phyloP scores from a whole-genome alignment of 306 rosid genomes.

The Cicer arietinum region DNA sequence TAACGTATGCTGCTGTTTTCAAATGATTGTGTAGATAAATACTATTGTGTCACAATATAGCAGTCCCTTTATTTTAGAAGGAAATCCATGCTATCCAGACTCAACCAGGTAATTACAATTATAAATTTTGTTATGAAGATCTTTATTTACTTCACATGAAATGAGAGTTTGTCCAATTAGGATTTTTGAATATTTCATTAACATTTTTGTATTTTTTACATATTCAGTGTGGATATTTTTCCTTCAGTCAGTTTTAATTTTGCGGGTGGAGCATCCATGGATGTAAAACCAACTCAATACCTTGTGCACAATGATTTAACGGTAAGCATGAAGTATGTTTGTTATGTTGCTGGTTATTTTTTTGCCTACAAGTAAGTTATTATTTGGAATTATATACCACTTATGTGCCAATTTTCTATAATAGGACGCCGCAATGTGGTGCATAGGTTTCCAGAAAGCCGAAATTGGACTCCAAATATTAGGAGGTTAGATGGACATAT shows the following conservation, averaged over 20 bases:
- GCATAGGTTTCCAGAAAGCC: constrained; percentile 77
- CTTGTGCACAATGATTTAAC: constrained; percentile 61
- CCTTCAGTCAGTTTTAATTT: constrained; percentile 86
- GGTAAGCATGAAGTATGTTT: constrained; percentile 54
- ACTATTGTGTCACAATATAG: constrained; percentile 67
- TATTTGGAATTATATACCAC: constrained; percentile 37
- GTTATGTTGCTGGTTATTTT: constrained; percentile 17
- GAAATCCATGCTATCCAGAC: constrained; percentile 82
- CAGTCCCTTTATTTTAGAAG: constrained; percentile 65
- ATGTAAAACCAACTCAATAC: constrained; percentile 88
- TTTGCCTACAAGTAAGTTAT: constrained; percentile 25
- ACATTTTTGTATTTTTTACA: constrained; percentile 39
- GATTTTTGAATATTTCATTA: constrained; percentile 42
- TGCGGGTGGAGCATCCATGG: constrained; percentile 85
- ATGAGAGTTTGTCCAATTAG: constrained; percentile 5
- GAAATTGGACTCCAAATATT: constrained; percentile 72
- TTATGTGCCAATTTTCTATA: constrained; percentile 38
- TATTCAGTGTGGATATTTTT: constrained; percentile 70
- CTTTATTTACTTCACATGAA: constrained; percentile 4
- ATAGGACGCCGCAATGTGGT: constrained; percentile 83
- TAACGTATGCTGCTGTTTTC: constrained; percentile 33
- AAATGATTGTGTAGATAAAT: constrained; percentile 62
- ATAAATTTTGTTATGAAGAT: constrained; percentile 27
- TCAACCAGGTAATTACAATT: constrained; percentile 64
- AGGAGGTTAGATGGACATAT: constrained; percentile 66